Conservation (phyloP, 345 rosid genomes). For the Salix purpurea region DNA sequence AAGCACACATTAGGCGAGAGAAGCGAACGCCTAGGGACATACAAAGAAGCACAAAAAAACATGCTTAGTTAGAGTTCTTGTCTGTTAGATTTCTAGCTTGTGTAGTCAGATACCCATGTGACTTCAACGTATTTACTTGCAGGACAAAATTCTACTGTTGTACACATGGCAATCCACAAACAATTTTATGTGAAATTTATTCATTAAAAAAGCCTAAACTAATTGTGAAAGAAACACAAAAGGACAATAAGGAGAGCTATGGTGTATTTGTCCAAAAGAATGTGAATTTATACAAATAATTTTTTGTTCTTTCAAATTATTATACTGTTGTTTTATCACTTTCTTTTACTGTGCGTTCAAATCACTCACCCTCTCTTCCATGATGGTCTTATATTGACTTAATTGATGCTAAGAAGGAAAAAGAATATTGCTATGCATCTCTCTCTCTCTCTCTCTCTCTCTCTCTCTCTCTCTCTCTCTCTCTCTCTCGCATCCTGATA, state of each 20-base stretch:
- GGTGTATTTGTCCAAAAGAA: neutral
- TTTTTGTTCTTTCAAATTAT: neutral
- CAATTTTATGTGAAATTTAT: neutral
- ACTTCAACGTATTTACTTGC: neutral
- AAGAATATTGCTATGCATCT: neutral
- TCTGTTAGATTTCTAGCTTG: neutral
- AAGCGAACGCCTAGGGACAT: neutral
- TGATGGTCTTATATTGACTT: neutral
- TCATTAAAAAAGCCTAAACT: neutral
- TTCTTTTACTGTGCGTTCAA: neutral
- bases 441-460: neutral
- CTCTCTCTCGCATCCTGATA: neutral
- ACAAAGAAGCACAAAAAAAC: neutral
- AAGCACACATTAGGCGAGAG: neutral
- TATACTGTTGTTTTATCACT: neutral
- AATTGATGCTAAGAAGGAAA: neutral
- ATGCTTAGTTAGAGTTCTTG: neutral
- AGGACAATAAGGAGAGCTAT: neutral
- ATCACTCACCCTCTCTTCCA: neutral
- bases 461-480: neutral
- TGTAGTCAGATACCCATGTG: neutral
- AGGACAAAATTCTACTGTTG: neutral
- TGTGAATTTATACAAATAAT: neutral
- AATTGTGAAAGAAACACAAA: neutral
- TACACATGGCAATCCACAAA: neutral